Conservation (phyloP, 2,329 filamentous ascomycete species). For the Thielaviopsis punctulata region DNA sequence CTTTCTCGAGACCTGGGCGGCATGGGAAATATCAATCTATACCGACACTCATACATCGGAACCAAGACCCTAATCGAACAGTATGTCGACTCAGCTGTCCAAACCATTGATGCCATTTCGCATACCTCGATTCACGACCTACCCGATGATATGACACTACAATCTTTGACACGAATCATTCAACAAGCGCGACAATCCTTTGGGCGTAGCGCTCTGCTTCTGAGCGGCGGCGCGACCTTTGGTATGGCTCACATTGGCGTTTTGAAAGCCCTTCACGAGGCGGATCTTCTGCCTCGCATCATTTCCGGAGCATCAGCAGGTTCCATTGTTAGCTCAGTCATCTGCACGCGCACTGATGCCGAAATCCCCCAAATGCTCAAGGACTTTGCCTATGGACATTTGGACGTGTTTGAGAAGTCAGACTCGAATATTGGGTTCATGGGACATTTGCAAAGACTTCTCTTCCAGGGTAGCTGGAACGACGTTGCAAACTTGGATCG, state of each 20-base stretch:
- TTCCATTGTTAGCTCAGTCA: slow-evolving; percentile 66
- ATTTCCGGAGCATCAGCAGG: slow-evolving; percentile 79
- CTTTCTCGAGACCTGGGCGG: slow-evolving; percentile 67
- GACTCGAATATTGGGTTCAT: slow-evolving; percentile 31
- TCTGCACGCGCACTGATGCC: slow-evolving; percentile 62
- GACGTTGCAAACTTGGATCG: slow-evolving; percentile 67
- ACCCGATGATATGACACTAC: slow-evolving; percentile 38
- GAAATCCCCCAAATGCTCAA: slow-evolving; percentile 55
- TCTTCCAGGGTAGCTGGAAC: slow-evolving; percentile 71
- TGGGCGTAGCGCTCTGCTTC: slow-evolving; percentile 63
- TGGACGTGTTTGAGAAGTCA: slow-evolving; percentile 59
- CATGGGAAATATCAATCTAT: slow-evolving; percentile 70
- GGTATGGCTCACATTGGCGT: slow-evolving; percentile 89
- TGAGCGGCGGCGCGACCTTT: slow-evolving; percentile 77
- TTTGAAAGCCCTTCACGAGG: slow-evolving; percentile 62
- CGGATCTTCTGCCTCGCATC: slow-evolving; percentile 61
- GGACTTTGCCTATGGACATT: slow-evolving; percentile 60
- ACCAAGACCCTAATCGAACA: slow-evolving; percentile 76
- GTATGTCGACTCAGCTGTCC: slow-evolving; percentile 65
- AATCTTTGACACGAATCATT: slow-evolving; percentile 47
- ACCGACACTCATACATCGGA: slow-evolving; percentile 68
- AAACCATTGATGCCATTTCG: slow-evolving; percentile 56
- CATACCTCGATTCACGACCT: slow-evolving; percentile 34
- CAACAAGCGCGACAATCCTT: slow-evolving; percentile 61
- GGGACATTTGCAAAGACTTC: slow-evolving; percentile 50